Conservation (phyloP, 2,329 filamentous ascomycete genomes). For the Zymoseptoria tritici region DNA sequence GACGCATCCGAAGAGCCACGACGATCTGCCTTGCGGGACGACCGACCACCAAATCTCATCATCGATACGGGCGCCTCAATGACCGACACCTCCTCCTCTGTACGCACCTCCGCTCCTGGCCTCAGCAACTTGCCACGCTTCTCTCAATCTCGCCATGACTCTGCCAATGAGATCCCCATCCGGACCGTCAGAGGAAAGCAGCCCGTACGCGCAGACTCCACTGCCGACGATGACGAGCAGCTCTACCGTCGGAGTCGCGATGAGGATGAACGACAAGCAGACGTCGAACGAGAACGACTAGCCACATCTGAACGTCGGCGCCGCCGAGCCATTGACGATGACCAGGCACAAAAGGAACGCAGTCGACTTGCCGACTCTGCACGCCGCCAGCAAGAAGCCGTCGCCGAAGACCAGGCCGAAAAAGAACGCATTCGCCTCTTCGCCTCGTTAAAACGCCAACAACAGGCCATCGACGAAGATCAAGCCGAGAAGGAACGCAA, state of each 20-base stretch:
- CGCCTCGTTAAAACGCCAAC: not conserved
- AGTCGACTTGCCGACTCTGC: slow-evolving; percentile 6
- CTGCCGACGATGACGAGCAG: not conserved
- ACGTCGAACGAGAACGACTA: not conserved
- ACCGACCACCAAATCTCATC: slow-evolving; percentile 6
- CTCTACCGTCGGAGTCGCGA: not conserved
- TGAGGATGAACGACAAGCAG: not conserved
- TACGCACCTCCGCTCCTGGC: slow-evolving; percentile 12
- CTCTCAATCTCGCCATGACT: slow-evolving; percentile 9
- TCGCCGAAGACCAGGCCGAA: slow-evolving; percentile 3
- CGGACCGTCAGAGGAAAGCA: not conserved
- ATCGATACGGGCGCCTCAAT: slow-evolving; percentile 5
- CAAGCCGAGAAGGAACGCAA: slow-evolving; percentile 11
- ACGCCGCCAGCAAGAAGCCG: slow-evolving; percentile 8
- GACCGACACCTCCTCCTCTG: slow-evolving; percentile 3
- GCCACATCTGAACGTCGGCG: not conserved
- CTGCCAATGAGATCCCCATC: slow-evolving; percentile 7
- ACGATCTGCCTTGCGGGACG: slow-evolving; percentile 1
- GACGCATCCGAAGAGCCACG: slow-evolving; percentile 8
- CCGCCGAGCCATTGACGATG: slow-evolving; percentile 2
- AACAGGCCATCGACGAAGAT: slow-evolving; percentile 4
- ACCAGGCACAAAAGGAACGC: slow-evolving; percentile 11
- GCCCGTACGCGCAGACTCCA: not conserved
- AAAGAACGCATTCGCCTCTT: not conserved
- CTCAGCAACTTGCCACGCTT: slow-evolving; percentile 14